Base-by-base conservation (phyloP, 23 red algal genomes). In the Gracilaria caudata region DNA sequence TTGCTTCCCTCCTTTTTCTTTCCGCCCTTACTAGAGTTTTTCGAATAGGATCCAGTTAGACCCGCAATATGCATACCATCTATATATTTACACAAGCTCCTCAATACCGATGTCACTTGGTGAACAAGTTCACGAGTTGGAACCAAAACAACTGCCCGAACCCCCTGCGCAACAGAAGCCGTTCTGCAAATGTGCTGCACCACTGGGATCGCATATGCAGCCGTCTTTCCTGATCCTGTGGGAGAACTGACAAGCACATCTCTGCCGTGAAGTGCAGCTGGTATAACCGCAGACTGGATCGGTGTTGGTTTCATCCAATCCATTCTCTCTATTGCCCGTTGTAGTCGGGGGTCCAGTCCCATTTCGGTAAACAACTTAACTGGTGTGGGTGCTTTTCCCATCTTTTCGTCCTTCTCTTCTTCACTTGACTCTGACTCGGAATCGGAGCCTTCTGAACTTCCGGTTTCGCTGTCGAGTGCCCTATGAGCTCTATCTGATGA, bases 161-260 rank as follows among this genome's bases (percentile, higher is more conserved):
- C 44, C 24, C 73, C 55, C 34, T 64, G 38, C 19, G 38, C 70
- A 58, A 39, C 63, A 10, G 43, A 60, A 44, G 36, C 41, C 17
- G 90, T 44, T 59, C 51, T 58, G 46, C 79, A 86, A n/a, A 98
- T 63, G 57, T 82, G 61, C 34, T 98, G 84, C 1, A 93, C 86
- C 17, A 99, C 55, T 20, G 97, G 97, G 6, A 99, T 59, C 17
- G 91, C 90, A 68, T 96, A 99, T 6, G 93, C 84, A 17, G 82
- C 97, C 28, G 97, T 99, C 75, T 99, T 99, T 36, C 97, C 97
- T 32, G 93, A 96, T 35, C 97, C 97, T 5, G 97, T 99, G 12
- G 97, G 97, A 36, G 97, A 82, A 73, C 83, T 78, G 23, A 90
- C 94, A 10, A 99, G 77, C 7, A 96, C 93, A 73, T 99, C 97